Base-by-base conservation (phyloP, 2,329 filamentous ascomycete genomes). In the Penicillium sp. region DNA sequence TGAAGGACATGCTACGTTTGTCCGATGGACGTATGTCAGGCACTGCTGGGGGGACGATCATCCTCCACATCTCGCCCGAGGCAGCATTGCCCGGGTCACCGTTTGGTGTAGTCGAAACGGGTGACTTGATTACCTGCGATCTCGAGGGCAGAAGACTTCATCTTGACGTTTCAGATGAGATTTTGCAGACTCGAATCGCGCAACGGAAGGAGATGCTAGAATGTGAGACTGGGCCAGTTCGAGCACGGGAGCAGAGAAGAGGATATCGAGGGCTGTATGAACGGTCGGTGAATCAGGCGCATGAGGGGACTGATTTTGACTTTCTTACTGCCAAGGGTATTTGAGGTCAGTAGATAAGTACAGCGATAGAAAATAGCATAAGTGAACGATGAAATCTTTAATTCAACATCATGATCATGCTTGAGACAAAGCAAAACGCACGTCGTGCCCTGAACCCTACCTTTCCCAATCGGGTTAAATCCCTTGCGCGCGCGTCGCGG, bases 11-110 rank as follows among this genome's bases (percentile, higher is more conserved):
- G 82, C 66, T 85, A 31, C 73, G 83, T 1, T 68, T 85, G 4
- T 81, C 78, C 0, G 83, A 85, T 70, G 82, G 83, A 1, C 73
- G 83, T 22, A 85, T 85, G 81, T 81, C 77, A 33, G 82, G 83
- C 0, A 85, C 82, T 3, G 82, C 83, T 2, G 83, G 82, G 0
- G 82, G 82, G 3, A 84, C 82, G 0, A 82, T 85, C 19, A 74
- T 82, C 2, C 69, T 85, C 22, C 82, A 85, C 62, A 77, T 85
- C 33, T 82, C 79, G 3, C 83, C 83, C 0, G 83, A 85, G 64
- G 76, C 80, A 5, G 81, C 75, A 1, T 63, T 82, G 11, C 73
- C 77, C 0, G 77, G 78, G 19, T 81, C 79, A 0, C 76, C 79
- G 9, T 80, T 82, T 61, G 81, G 82, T 0, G 68, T 82, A 3